A percentile compares a stretch with the other conserved stretches of the same genome.
Conservation (phyloP, 2,329 filamentous ascomycete genomes). For the Pezicula radicicola region DNA sequence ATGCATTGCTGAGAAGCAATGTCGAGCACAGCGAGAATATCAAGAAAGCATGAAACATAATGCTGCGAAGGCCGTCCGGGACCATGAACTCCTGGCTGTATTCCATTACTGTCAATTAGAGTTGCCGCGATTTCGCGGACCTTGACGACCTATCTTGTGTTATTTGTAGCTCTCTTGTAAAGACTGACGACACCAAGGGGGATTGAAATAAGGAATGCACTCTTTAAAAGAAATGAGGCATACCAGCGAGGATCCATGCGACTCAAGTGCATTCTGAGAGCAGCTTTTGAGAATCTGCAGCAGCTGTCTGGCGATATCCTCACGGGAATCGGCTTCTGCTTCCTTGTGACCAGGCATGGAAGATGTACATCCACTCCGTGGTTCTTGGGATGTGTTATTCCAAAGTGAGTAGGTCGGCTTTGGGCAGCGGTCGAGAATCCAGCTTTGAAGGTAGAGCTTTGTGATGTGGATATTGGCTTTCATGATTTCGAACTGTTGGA, state of each 20-base stretch:
- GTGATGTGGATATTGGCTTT: conserved; percentile 23
- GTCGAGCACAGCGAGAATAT: background rate
- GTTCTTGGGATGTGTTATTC: no score
- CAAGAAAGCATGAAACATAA: background rate
- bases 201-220: background rate
- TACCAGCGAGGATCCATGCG: conserved; percentile 19
- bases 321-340: conserved; percentile 2
- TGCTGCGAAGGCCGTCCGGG: background rate
- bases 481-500: conserved; percentile 19
- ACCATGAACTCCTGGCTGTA: background rate
- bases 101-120: conserved; percentile 8
- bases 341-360: no score
- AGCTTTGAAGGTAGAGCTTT: conserved; percentile 20
- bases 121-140: conserved; percentile 24
- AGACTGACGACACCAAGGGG: background rate
- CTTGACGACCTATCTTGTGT: conserved; percentile 7
- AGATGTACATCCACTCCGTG: no score
- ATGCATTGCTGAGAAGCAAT: background rate
- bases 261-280: conserved; percentile 15
- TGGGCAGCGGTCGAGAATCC: conserved; percentile 15
- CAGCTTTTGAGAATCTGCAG: conserved; percentile 12
- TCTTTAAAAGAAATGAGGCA: background rate
- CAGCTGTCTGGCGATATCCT: conserved; percentile 10
- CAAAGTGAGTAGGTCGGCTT: no score
- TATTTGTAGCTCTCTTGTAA: background rate